Conservation (phyloP, 2,329 filamentous ascomycete species). For the Basipetospora chlamydospora region DNA sequence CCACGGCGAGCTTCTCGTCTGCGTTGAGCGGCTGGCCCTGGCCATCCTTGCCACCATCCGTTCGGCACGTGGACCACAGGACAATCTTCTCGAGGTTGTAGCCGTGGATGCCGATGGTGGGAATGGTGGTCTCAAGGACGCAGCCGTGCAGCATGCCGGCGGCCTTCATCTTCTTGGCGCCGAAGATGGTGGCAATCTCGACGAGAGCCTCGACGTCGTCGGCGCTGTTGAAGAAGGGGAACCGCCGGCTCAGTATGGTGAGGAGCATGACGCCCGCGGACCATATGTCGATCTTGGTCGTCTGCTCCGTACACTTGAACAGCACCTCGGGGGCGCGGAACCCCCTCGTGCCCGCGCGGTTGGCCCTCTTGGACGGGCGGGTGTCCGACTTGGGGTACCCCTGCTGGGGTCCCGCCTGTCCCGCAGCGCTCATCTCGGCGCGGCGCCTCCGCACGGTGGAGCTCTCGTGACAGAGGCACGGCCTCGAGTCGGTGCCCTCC, state of each 20-base stretch:
- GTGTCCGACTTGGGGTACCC: constrained; percentile 85
- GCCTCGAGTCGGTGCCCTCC: constrained; percentile 60
- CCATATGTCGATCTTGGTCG: constrained; percentile 91
- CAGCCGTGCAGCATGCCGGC: constrained; percentile 77
- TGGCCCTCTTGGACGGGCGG: constrained; percentile 75
- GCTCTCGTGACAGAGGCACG: constrained; percentile 66
- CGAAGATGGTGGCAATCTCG: constrained; percentile 93
- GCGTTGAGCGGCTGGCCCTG: constrained; percentile 37
- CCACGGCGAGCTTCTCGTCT: constrained; percentile 59
- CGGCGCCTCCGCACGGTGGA: constrained; percentile 45
- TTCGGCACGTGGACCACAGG: constrained; percentile 80
- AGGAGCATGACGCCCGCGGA: constrained; percentile 91
- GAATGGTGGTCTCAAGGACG: constrained; percentile 83
- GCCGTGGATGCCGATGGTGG: constrained; percentile 72
- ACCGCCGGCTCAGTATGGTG: constrained; percentile 82
- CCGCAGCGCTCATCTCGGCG: constrained; percentile 43
- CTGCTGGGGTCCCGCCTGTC: constrained; percentile 34
- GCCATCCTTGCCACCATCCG: constrained; percentile 39
- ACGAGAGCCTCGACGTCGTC: constrained; percentile 97
- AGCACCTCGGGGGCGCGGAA: constrained; percentile 94
- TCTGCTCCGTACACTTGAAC: constrained; percentile 93
- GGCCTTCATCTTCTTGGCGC: constrained; percentile 66
- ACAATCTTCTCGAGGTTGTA: constrained; percentile 89
- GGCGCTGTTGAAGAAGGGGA: constrained; percentile 97
- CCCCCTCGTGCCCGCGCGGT: constrained; percentile 84